Evolutionary conservation across 164 flowering plant species (phyloP).

Genomic region (Liquidambar formosana): DNA sequence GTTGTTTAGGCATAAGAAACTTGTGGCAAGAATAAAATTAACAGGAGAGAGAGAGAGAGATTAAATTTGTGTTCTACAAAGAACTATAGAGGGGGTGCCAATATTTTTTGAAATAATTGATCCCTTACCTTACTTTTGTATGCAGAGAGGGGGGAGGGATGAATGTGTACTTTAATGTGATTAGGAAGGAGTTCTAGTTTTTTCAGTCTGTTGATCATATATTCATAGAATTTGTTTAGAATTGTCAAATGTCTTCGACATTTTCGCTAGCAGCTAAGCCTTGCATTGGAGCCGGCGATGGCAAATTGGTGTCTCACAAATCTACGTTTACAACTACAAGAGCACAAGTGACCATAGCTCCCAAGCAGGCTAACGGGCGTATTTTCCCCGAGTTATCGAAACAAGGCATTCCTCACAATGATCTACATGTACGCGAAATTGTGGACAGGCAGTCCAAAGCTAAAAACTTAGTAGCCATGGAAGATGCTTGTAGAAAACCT

Average conservation of each 20-base stretch:
- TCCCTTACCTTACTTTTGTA: background rate
- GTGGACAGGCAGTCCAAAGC: constrained; percentile 46
- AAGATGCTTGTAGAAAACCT: constrained; percentile 13
- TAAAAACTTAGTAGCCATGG: background rate
- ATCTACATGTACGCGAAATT: constrained; percentile 44
- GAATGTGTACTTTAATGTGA: background rate
- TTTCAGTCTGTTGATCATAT: background rate
- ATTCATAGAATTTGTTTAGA: background rate
- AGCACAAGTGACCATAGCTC: constrained; percentile 30
- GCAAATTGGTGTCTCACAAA: background rate
- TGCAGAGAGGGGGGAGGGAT: background rate
- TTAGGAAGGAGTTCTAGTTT: no score
- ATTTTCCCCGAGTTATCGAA: constrained; percentile 27
- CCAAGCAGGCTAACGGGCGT: constrained; percentile 6
- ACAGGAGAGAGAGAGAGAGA: no score
- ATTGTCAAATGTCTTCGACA: constrained; percentile 27
- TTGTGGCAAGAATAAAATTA: no score
- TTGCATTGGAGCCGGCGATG: constrained; percentile 11
- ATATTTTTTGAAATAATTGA: background rate
- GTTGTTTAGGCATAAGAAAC: no score
- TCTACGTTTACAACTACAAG: constrained; percentile 6
- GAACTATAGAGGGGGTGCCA: no score
- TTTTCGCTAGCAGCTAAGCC: constrained; percentile 24
- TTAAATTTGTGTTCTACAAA: no score
- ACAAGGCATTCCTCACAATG: constrained; percentile 37